phyloP scores from a whole-genome alignment of 1,284 basidiomycete genomes.

The Amylostereum areolatum region DNA sequence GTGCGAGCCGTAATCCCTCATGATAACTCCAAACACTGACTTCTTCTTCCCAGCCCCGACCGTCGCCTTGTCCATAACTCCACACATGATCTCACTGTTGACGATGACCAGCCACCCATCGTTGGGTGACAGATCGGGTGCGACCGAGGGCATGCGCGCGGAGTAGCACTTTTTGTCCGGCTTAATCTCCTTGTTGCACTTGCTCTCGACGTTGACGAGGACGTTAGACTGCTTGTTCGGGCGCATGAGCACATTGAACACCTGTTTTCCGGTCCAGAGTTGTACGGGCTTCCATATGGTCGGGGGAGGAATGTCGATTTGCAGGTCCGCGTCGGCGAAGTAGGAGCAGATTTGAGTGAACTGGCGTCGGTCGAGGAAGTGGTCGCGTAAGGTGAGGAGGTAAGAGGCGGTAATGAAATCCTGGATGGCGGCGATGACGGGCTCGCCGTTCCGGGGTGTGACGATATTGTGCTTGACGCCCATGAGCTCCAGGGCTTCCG shows the following conservation, averaged over 20 bases:
- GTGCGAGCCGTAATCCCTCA: slow-evolving; percentile 97
- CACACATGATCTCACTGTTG: slow-evolving; percentile 99
- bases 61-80: slow-evolving; percentile 98
- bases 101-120: slow-evolving; percentile 98
- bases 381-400: slow-evolving; percentile 89
- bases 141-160: slow-evolving; percentile 50
- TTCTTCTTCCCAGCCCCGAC: slow-evolving; percentile 99
- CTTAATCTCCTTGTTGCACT: slow-evolving; percentile 92
- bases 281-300: slow-evolving; percentile 91
- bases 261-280: slow-evolving; percentile 98
- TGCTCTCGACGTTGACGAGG: slow-evolving; percentile 93
- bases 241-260: slow-evolving; percentile 95
- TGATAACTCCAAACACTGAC: slow-evolving; percentile 96
- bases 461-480: slow-evolving; percentile 97
- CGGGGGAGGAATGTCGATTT: slow-evolving; percentile 95
- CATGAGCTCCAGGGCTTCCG: slow-evolving; percentile 97
- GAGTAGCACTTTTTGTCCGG: slow-evolving; percentile 62
- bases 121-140: slow-evolving; percentile 89
- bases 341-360: slow-evolving; percentile 98
- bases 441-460: slow-evolving; percentile 94
- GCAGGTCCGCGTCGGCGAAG: slow-evolving; percentile 85
- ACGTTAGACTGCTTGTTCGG: slow-evolving; percentile 86
- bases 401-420: slow-evolving; percentile 99
- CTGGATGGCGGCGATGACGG: slow-evolving; percentile 98
- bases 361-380: slow-evolving; percentile 90